Conservation (phyloP, 352 stramenopile species). For the Pythium monospermum region DNA sequence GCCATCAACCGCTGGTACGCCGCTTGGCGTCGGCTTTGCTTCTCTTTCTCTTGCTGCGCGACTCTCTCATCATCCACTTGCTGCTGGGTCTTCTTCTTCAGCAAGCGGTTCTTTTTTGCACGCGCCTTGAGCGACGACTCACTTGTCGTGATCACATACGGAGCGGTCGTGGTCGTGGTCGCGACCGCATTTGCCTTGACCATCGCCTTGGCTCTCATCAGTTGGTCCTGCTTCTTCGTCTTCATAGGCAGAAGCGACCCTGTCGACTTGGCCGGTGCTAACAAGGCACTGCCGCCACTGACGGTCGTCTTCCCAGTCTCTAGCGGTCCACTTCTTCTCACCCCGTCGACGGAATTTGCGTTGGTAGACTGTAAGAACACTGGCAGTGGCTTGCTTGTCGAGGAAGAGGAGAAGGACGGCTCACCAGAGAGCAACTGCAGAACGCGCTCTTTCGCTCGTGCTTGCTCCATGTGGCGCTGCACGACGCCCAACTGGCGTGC, state of each 20-base stretch:
- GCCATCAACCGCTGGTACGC: constrained; percentile 57
- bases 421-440: constrained; percentile 28
- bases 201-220: not conserved
- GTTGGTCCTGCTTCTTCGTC: not conserved
- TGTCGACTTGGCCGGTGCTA: constrained; percentile 5
- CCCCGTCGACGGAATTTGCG: not conserved
- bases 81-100: constrained; percentile 24
- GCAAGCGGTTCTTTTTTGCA: constrained; percentile 22
- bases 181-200: constrained; percentile 18
- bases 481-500: constrained; percentile 47
- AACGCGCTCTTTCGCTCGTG: constrained; percentile 49
- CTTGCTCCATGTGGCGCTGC: constrained; percentile 43
- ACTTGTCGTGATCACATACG: constrained; percentile 45
- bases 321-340: not conserved
- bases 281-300: not conserved
- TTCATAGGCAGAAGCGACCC: too few species aligned
- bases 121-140: constrained; percentile 23
- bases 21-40: constrained; percentile 39
- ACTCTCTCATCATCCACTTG: constrained; percentile 21
- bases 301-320: not conserved
- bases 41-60: constrained; percentile 35
- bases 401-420: not conserved
- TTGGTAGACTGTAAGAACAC: constrained; percentile 19
- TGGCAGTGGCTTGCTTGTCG: constrained; percentile 6
- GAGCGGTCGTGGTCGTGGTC: constrained; percentile 7